phyloP scores from a whole-genome alignment of 495 filamentous ascomycete species.

The Evansstolkia leycettana region DNA sequence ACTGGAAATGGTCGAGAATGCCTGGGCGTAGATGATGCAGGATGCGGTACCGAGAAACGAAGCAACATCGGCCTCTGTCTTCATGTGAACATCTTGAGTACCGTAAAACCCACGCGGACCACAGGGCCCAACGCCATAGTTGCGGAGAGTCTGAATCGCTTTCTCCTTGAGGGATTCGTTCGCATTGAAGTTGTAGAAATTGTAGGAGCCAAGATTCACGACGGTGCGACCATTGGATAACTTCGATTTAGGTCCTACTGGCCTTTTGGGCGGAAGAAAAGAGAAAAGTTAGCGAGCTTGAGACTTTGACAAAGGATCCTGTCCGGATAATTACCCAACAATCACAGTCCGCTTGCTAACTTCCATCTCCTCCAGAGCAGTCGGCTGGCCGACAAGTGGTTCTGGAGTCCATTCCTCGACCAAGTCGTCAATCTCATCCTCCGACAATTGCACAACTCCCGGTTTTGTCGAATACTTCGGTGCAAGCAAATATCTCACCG shows the following conservation, averaged over 20 bases:
- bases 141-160: slow-evolving; percentile 83
- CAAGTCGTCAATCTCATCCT: slow-evolving; percentile 95
- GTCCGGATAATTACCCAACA: slow-evolving; percentile 52
- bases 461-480: slow-evolving; percentile 85
- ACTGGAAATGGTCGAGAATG: slow-evolving; percentile 85
- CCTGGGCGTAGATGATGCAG: slow-evolving; percentile 90
- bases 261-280: slow-evolving; percentile 32
- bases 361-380: slow-evolving; percentile 64
- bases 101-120: slow-evolving; percentile 97
- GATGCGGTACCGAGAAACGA: slow-evolving; percentile 71
- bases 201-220: slow-evolving; percentile 83
- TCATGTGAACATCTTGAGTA: slow-evolving; percentile 96
- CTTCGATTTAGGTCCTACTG: slow-evolving; percentile 81
- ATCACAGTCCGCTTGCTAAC: slow-evolving; percentile 77
- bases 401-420: slow-evolving; percentile 97
- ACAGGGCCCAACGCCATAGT: slow-evolving; percentile 92
- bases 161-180: slow-evolving; percentile 90
- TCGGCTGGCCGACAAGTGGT: slow-evolving; percentile 65
- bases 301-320: no score
- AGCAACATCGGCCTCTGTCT: slow-evolving; percentile 89
- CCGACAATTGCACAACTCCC: slow-evolving; percentile 75
- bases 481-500: slow-evolving; percentile 80
- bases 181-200: slow-evolving; percentile 91
- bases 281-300: no score
- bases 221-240: slow-evolving; percentile 82